phyloP scores from a whole-genome alignment of 441 rosid species.

The Sinapis alba region DNA sequence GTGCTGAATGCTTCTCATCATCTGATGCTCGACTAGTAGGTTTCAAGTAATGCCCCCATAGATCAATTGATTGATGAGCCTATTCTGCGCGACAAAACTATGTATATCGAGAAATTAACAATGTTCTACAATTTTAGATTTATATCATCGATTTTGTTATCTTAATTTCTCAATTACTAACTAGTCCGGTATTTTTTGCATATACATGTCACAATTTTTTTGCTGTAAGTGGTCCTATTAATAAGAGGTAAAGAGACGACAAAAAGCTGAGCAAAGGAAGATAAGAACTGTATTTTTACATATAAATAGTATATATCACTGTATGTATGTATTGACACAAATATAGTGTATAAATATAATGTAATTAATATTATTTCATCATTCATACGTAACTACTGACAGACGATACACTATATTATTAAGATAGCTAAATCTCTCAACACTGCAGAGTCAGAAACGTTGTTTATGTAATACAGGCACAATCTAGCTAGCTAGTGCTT shows the following conservation, averaged over 20 bases:
- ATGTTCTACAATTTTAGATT: constrained; percentile 9
- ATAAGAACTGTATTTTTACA: not conserved
- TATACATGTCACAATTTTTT: not conserved
- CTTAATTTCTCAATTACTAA: not conserved
- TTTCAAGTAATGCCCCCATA: not conserved
- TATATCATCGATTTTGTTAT: not conserved
- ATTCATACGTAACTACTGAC: constrained; percentile 3
- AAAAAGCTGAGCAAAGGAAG: constrained; percentile 16
- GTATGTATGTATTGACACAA: not conserved
- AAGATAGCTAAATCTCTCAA: constrained; percentile 37
- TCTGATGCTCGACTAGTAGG: constrained; percentile 10
- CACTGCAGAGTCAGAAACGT: constrained; percentile 34
- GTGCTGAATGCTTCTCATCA: constrained; percentile 16
- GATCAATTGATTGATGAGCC: constrained; percentile 1
- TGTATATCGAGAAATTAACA: constrained; percentile 2
- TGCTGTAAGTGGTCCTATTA: constrained; percentile 32
- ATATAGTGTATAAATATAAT: not conserved
- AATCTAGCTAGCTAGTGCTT: not conserved
- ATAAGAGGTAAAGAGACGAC: constrained; percentile 12
- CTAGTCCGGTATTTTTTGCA: not conserved
- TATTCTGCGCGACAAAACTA: not conserved
- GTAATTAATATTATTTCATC: constrained; percentile 18
- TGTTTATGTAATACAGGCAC: constrained; percentile 18
- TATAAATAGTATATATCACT: not conserved
- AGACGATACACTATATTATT: constrained; percentile 15